phyloP scores from a whole-genome alignment of 1,139 yeast genomes.

The Blastobotrys petasosporus region DNA sequence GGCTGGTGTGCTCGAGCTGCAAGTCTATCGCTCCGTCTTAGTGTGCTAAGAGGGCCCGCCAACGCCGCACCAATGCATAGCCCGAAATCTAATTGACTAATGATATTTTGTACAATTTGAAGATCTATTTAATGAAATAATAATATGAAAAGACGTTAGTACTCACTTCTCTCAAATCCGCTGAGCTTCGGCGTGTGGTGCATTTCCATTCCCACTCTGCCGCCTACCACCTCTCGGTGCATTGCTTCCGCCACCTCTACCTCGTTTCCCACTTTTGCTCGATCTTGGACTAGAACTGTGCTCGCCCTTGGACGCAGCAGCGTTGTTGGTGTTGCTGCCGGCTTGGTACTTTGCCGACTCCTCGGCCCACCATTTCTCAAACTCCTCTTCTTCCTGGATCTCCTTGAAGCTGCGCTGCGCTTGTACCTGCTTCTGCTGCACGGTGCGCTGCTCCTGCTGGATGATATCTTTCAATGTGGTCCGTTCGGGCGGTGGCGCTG shows the following conservation, averaged over 20 bases:
- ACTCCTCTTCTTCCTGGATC: conserved; percentile 72
- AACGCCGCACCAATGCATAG: no score
- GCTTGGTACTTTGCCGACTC: conserved; percentile 36
- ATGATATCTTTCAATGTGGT: conserved; percentile 38
- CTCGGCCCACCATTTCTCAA: conserved; percentile 76
- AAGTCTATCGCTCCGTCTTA: conserved; percentile 2
- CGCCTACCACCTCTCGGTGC: not conserved
- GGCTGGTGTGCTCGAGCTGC: conserved; percentile 18
- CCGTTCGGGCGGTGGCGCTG: conserved; percentile 15
- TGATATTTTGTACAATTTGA: conserved; percentile 1
- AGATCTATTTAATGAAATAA: not conserved
- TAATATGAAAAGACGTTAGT: no score
- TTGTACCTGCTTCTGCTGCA: conserved; percentile 36
- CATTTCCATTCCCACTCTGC: no score
- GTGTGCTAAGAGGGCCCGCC: no score
- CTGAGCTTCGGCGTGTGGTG: no score
- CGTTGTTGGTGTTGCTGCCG: not conserved
- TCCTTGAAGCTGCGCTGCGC: conserved; percentile 50
- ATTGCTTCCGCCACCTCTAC: not conserved
- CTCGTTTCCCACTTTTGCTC: not conserved
- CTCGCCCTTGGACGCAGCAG: not conserved
- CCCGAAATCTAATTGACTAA: not conserved
- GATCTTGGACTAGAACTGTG: no score
- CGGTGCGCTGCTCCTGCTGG: conserved; percentile 45
- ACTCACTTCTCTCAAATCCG: no score